Evolutionary conservation across 1,139 yeast species (phyloP).

Genomic region (Candida sanyaensis): DNA sequence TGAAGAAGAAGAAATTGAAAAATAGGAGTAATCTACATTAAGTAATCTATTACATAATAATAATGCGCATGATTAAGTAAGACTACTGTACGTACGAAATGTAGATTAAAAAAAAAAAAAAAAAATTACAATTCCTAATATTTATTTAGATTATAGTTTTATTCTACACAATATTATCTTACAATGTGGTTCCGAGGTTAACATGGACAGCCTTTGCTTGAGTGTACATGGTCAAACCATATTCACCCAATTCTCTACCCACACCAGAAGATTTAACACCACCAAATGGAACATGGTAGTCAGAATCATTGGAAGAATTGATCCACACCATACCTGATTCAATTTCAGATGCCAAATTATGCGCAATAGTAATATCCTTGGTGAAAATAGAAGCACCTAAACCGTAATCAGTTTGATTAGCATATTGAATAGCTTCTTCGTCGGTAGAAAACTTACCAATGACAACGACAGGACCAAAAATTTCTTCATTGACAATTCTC

Average conservation of each 20-base stretch:
- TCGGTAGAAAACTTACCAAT: slow-evolving; percentile 54
- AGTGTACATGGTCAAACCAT: slow-evolving; percentile 75
- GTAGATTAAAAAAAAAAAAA: background rate
- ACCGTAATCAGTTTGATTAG: slow-evolving; percentile 57
- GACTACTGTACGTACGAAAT: background rate
- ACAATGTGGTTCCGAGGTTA: slow-evolving; percentile 47
- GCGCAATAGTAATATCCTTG: slow-evolving; percentile 47
- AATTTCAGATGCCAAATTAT: slow-evolving; percentile 43
- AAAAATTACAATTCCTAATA: too few relatives aligned
- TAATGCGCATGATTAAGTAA: background rate
- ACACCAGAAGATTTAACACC: slow-evolving; percentile 77
- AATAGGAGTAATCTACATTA: background rate
- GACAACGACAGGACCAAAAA: slow-evolving; percentile 61
- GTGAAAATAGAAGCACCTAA: slow-evolving; percentile 83
- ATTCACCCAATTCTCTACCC: slow-evolving; percentile 86
- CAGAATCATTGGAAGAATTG: slow-evolving; percentile 75
- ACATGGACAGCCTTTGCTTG: slow-evolving; percentile 81
- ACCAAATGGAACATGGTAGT: slow-evolving; percentile 78
- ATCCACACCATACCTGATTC: slow-evolving; percentile 62
- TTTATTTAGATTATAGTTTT: background rate
- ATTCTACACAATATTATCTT: slow-evolving; percentile 1
- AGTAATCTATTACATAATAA: background rate
- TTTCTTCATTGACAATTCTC: slow-evolving; percentile 59
- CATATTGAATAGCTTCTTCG: slow-evolving; percentile 52
- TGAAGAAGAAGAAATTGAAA: background rate